These are phyloP conservation scores for Sclerotinia minor DNA, from an alignment of 2,329 filamentous ascomycete genomes.

Conservation along the genomic window DNA sequence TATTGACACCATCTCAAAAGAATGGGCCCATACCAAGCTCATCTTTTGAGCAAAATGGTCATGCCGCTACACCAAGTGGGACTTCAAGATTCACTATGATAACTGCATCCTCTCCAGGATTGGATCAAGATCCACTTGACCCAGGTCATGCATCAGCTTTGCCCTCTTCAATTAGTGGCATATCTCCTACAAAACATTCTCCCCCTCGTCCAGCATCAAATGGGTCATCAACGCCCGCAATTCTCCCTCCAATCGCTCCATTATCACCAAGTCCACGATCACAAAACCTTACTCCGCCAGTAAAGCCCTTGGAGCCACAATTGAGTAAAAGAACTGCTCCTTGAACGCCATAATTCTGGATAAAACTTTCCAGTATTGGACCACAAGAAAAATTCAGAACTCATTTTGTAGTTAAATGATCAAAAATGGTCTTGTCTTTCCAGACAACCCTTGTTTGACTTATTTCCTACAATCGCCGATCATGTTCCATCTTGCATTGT, in stretches of 20 bases:
- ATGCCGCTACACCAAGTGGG: constrained; percentile 22
- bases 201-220: constrained; percentile 36
- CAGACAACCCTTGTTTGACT: neutral
- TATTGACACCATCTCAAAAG: constrained; percentile 37
- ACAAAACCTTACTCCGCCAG: constrained; percentile 60
- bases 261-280: constrained; percentile 58
- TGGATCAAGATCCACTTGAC: constrained; percentile 29
- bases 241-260: constrained; percentile 58
- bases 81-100: constrained; percentile 15
- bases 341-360: neutral
- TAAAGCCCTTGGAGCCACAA: constrained; percentile 48
- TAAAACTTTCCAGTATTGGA: neutral
- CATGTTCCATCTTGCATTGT: constrained; percentile 8
- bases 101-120: constrained; percentile 25
- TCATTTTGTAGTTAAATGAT: neutral
- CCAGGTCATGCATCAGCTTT: constrained; percentile 35
- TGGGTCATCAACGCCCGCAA: constrained; percentile 42
- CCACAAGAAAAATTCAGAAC: neutral
- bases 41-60: constrained; percentile 26
- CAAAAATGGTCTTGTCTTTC: neutral
- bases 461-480: neutral
- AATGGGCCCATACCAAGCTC: constrained; percentile 26
- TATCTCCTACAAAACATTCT: constrained; percentile 50
- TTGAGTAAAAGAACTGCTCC: neutral
- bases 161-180: constrained; percentile 44